Base-by-base conservation (phyloP, 164 flowering plant genomes). In the Dillenia turbinata region DNA sequence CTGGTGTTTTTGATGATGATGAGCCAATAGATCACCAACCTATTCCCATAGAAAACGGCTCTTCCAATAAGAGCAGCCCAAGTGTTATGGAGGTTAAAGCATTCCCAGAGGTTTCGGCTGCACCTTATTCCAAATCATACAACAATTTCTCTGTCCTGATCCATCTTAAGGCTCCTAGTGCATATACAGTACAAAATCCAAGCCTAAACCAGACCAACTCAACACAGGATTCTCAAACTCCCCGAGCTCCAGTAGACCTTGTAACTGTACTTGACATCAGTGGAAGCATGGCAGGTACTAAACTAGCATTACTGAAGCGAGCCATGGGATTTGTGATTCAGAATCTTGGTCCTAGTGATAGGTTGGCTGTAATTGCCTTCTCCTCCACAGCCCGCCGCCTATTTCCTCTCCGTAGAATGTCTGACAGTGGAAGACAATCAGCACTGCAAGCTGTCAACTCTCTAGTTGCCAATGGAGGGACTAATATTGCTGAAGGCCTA, bases 251-350 rank as follows among this genome's bases (percentile, higher is more conserved):
- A 12, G 80, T 85, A 52, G 90, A 85, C 69, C 75, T 85, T 8
- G 87, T 83, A 19, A 85, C 90, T 0, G 85, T 85, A 55, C 83
- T 85, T 56, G 90, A 85, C 58, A 71, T 80, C 73, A 84, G 89
- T 60, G 89, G 89, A 10, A 84, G 89, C 69, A 84, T 84, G 89
- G 81, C 84, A 3, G 90, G 90, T 17, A 83, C 88, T 22, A 85
- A 85, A 64, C 86, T 85, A 47, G 90, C 83, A 17, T 61, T 85
- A 63, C 72, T 85, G 11, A 85, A 85, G 61, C 80, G 86, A 33
- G 90, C 88, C 8, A 83, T 85, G 88, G 85, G 88, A 10, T 85
- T 85, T 74, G 88, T 85, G 49, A 85, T 85, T 57, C 84, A 81
- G 55, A 83, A 83, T 65, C 85, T 85, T 14, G 80, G 88, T 53